Evolutionary conservation across 129 eudicot genomes (phyloP).

Genomic region (Rutidosis leptorrhynchoides): DNA sequence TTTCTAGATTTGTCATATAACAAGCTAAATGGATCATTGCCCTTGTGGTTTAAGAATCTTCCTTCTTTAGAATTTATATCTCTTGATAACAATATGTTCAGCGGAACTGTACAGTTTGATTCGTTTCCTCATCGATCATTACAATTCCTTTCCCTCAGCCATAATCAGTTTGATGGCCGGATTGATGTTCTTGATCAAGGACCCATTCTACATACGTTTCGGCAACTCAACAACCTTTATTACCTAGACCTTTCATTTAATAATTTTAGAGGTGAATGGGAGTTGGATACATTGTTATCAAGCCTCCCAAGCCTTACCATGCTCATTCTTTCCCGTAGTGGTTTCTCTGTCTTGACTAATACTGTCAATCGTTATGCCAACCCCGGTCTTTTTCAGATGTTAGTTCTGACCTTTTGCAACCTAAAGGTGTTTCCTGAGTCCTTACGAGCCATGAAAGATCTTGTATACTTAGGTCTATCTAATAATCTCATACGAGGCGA

Average conservation of each 20-base stretch:
- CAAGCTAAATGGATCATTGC: not conserved
- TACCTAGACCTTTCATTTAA: conserved; percentile 3
- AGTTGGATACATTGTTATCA: too few species aligned
- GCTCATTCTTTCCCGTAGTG: too few species aligned
- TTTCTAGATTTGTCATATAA: not conserved
- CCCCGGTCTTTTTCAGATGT: too few species aligned
- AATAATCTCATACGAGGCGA: conserved; percentile 12
- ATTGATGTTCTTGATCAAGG: conserved; percentile 3
- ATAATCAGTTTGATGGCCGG: conserved; percentile 18
- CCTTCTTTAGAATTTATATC: not conserved
- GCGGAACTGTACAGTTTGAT: not conserved
- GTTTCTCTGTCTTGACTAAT: too few species aligned
- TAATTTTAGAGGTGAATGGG: conserved; percentile 3
- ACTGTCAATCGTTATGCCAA: too few species aligned
- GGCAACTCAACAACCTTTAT: not conserved
- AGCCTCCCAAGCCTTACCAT: too few species aligned
- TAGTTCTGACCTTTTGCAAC: too few species aligned
- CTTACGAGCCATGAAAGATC: not conserved
- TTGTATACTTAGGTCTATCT: conserved; percentile 19
- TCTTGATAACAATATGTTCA: not conserved
- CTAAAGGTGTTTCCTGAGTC: not conserved
- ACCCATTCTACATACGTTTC: conserved; percentile 2
- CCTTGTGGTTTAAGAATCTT: not conserved
- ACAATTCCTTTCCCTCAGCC: not conserved
- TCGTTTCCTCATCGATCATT: not conserved